Conservation (phyloP, 495 filamentous ascomycete species). For the Acidiella bohemica region DNA sequence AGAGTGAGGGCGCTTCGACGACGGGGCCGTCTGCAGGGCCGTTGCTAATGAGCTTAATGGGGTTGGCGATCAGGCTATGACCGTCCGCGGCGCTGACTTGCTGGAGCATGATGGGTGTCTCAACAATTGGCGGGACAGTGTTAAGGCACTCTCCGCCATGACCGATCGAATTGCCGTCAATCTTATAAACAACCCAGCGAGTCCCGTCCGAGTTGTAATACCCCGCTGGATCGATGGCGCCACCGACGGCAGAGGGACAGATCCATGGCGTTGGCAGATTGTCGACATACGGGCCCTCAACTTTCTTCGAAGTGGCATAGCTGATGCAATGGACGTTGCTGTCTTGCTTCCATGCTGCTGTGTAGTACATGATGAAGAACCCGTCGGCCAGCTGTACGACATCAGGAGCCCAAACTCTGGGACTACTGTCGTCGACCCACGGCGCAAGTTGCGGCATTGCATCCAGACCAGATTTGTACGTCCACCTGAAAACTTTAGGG, state of each 20-base stretch:
- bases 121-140: slow-evolving; percentile 32
- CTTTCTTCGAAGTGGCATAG: slow-evolving; percentile 31
- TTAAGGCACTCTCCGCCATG: slow-evolving; percentile 46
- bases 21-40: slow-evolving; percentile 42
- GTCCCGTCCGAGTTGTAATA: slow-evolving; percentile 40
- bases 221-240: slow-evolving; percentile 45
- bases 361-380: slow-evolving; percentile 48
- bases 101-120: slow-evolving; percentile 50
- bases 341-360: slow-evolving; percentile 30
- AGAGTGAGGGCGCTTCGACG: slow-evolving; percentile 47
- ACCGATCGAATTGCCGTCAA: slow-evolving; percentile 48
- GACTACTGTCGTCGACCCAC: slow-evolving; percentile 14
- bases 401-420: slow-evolving; percentile 18
- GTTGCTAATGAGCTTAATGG: slow-evolving; percentile 43
- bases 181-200: slow-evolving; percentile 48
- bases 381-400: slow-evolving; percentile 27
- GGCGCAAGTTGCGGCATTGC: slow-evolving; percentile 11
- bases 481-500: too few species aligned
- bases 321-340: slow-evolving; percentile 42
- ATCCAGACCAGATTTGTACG: slow-evolving; percentile 12
- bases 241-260: slow-evolving; percentile 39
- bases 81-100: slow-evolving; percentile 38
- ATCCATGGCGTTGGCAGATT: slow-evolving; percentile 33
- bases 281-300: slow-evolving; percentile 40
- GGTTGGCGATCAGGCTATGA: slow-evolving; percentile 36